Evolutionary conservation across 2,329 filamentous ascomycete species (phyloP).

Genomic region (Arthrinium phaeospermum): DNA sequence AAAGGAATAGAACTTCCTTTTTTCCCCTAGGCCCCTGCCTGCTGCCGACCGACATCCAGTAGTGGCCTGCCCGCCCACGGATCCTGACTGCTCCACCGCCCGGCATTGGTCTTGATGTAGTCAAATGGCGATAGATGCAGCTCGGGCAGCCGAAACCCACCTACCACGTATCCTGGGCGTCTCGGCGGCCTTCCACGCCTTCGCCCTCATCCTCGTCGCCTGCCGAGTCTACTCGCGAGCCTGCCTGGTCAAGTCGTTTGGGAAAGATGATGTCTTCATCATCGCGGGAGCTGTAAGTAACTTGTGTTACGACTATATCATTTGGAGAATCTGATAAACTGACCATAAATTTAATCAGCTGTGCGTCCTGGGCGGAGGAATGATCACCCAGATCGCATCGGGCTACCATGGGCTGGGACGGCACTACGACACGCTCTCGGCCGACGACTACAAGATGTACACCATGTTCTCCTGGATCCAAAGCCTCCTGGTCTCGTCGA

Average conservation of each 20-base stretch:
- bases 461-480: neutral
- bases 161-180: conserved; percentile 18
- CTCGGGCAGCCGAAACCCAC: conserved; percentile 7
- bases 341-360: neutral
- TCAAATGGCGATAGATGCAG: conserved; percentile 15
- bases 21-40: neutral
- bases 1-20: neutral
- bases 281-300: neutral
- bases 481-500: neutral
- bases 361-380: neutral
- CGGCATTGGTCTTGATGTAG: neutral
- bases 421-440: neutral
- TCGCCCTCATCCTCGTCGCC: conserved; percentile 6
- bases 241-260: conserved; percentile 8
- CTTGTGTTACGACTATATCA: neutral
- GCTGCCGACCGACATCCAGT: neutral
- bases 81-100: neutral
- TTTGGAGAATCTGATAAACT: neutral
- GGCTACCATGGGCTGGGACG: neutral
- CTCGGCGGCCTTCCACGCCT: neutral
- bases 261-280: conserved; percentile 8
- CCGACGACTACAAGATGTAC: conserved; percentile 6
- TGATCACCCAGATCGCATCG: neutral
- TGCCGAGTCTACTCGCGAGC: neutral
- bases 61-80: neutral